These are phyloP conservation scores for Penicillium sp. DNA, from an alignment of 2,329 filamentous ascomycete species.

Conservation along the genomic window DNA sequence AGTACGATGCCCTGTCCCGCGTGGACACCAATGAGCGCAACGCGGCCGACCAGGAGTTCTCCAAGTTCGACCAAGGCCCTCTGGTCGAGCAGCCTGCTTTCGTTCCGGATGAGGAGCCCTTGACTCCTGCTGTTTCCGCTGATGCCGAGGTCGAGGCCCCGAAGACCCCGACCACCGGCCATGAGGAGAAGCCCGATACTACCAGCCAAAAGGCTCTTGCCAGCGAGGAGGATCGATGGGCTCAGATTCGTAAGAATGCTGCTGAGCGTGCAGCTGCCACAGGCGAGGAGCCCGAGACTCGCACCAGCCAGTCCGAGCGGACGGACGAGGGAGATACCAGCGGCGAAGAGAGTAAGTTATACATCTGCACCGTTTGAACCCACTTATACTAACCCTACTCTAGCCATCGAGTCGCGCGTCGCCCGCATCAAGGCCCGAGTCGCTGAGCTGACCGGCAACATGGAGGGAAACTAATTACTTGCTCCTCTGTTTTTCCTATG, in stretches of 20 bases:
- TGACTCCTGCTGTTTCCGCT: conserved; percentile 11
- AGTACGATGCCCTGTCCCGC: conserved; percentile 58
- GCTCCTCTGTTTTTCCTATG: conserved; percentile 8
- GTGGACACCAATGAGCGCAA: conserved; percentile 54
- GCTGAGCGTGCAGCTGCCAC: conserved; percentile 71
- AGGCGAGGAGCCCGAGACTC: conserved; percentile 62
- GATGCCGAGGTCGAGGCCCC: conserved; percentile 13
- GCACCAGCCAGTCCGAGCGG: conserved; percentile 56
- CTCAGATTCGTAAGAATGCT: conserved; percentile 92
- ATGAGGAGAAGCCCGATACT: conserved; percentile 10
- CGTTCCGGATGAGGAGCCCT: conserved; percentile 55
- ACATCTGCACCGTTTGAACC: background rate
- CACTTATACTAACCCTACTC: background rate
- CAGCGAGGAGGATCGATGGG: conserved; percentile 73
- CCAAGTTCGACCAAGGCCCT: conserved; percentile 83
- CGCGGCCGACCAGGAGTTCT: conserved; percentile 53
- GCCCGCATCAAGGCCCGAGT: conserved; percentile 97
- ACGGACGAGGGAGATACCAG: conserved; percentile 86
- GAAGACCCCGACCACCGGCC: conserved; percentile 19
- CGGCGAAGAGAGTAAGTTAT: conserved; percentile 82
- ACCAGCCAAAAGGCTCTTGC: conserved; percentile 1
- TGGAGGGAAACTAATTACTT: conserved; percentile 53
- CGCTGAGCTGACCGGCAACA: conserved; percentile 85
- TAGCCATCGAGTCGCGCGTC: conserved; percentile 92
- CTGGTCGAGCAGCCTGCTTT: conserved; percentile 84